Evolutionary conservation across 2,329 filamentous ascomycete genomes (phyloP), one percentile per base, ranked within the genome.

Genomic region (Botrytis pseudocinerea): DNA sequence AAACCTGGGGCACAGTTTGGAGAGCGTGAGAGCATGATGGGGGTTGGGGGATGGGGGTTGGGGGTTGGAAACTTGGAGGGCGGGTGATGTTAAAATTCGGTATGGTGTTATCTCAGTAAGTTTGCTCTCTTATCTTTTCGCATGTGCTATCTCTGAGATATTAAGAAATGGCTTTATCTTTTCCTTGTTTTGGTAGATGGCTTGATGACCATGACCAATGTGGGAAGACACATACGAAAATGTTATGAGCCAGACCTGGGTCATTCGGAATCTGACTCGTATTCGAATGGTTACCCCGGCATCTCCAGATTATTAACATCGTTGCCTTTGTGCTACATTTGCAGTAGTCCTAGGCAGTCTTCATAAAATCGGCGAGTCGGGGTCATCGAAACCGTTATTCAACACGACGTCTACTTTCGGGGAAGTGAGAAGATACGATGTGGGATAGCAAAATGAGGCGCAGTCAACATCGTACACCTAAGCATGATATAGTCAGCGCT

Each of bases 181-280:
- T 20, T 25, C 32, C 32, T 51, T 51, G 28, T 38, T n/a, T 32
- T 51, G 25, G 18, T 8, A 22, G n/a, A 54, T 28, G 51, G 51
- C 51, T 57, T 57, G 6, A 57, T 57, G 51, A 28, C 51, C 46
- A 54, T 66, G 63, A 51, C 38, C 28, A 22, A 64, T 28, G 32
- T 16, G 40, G 25, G 46, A 51, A 54, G 25, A 40, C 40, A 9
- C 35, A 14, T 32, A 42, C 48, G 16, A 57, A 54, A 28, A 68
- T 68, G n/a, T 22, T n/a, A 32, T 68, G 46, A 42, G n/a, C 48
- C 16, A 28, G n/a, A 18, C 35, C 32, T 51, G 12, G 59, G 59
- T 51, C 59, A 51, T 51, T 32, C 35, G 44, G 22, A 51, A 44
- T 35, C 46, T 71, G 59, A 66, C 70, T 57, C 70, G 60, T 65